Evolutionary conservation across 1,284 basidiomycete genomes (phyloP).

Genomic region (Schizopora paradoxa): DNA sequence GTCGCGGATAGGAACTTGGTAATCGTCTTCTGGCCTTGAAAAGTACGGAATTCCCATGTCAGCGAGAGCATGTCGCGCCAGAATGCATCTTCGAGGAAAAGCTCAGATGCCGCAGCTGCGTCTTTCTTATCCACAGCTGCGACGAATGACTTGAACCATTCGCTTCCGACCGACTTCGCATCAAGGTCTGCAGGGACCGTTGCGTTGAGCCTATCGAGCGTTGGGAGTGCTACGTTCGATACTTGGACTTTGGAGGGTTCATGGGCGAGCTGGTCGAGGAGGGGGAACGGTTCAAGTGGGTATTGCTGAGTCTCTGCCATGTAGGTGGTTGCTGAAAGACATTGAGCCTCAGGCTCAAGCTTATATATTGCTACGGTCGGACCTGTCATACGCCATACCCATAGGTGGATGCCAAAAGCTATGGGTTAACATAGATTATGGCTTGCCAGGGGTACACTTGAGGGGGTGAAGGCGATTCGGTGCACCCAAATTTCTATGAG

Average conservation of each 20-base stretch:
- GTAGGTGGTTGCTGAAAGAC: too few relatives aligned
- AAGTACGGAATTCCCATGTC: conserved; percentile 63
- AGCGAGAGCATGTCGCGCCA: conserved; percentile 59
- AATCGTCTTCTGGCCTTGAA: conserved; percentile 40
- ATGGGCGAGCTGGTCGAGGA: too few relatives aligned
- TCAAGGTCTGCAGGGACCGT: conserved; percentile 33
- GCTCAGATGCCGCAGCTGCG: conserved; percentile 30
- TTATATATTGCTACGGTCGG: too few relatives aligned
- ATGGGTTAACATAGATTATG: too few relatives aligned
- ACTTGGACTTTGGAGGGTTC: not conserved
- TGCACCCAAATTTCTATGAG: too few relatives aligned
- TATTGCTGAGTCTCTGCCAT: too few relatives aligned
- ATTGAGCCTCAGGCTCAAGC: too few relatives aligned
- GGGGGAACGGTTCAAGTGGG: too few relatives aligned
- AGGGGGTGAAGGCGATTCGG: too few relatives aligned
- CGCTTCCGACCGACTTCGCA: conserved; percentile 31
- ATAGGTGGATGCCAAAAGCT: too few relatives aligned
- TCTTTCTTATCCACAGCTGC: conserved; percentile 31
- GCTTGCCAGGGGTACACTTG: too few relatives aligned
- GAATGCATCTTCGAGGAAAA: conserved; percentile 42
- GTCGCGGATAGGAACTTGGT: conserved; percentile 40
- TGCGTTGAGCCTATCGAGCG: conserved; percentile 38
- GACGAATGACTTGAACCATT: conserved; percentile 44
- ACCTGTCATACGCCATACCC: too few relatives aligned
- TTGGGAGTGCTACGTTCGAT: conserved; percentile 32